Evolutionary conservation across 495 filamentous ascomycete genomes (phyloP), one percentile per base, ranked within the genome.

Genomic region (Penicillium alfredii): DNA sequence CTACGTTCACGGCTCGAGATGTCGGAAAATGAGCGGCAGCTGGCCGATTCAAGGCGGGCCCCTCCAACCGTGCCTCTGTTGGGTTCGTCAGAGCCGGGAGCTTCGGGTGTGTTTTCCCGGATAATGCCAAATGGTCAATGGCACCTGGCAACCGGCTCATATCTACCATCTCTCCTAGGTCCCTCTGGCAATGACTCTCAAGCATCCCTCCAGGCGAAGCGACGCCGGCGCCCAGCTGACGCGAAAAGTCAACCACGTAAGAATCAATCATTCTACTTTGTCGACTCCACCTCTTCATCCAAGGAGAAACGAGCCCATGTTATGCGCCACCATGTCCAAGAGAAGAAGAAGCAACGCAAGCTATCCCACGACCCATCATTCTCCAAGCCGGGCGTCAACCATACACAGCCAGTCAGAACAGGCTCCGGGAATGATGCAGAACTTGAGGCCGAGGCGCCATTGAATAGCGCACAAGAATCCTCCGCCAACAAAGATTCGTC

Each of bases 321-420:
- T 8, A 71, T 71, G 66, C 61, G 64, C n/a, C 63, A 71, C 28
- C 66, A 71, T 51, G 64, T 68, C 17, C 64, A 68, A 38, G 57
- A 67, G 40, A 71, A 68, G 43, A 47, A 54, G 11, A 66, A 51
- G 32, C 63, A 66, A 35, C 61, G 53, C 29, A 63, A 59, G 40
- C 33, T 45, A 28, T 53, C 51, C 1, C 42, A 40, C 30, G 46
- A 44, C 17, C 47, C 51, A 51, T 2, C 14, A 34, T 0, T 47
- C 41, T 8, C 51, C 44, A 11, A 28, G 37, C 4, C 43, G 49
- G 19, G 56, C 49, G 13, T 46, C 45, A 24, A 31, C 42, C n/a
- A n/a, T 10, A 42, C 58, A n/a, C 61, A 48, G 56, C 49, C 39
- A 13, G 16, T 38, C 19, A 45, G 29, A 30, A 42, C 39, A n/a